Percentiles rank a stretch among this genome's conserved stretches.
Evolutionary conservation across 2,329 filamentous ascomycete species (phyloP).

Genomic region (Lanzia echinophila): DNA sequence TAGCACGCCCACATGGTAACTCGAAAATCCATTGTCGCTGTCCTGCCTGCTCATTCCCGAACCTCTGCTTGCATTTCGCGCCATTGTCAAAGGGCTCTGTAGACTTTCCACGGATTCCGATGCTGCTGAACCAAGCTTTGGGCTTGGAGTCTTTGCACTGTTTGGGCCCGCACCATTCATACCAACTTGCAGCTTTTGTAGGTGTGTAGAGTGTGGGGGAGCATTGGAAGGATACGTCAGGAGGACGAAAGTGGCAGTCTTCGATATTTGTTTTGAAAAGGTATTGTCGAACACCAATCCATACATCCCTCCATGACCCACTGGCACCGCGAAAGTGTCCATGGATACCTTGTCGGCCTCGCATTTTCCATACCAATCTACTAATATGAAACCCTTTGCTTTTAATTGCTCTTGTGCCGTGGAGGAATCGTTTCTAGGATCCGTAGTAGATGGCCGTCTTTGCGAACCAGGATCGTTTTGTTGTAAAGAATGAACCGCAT

Average conservation of each 20-base stretch:
- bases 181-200: constrained; percentile 48
- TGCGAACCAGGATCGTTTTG: constrained; percentile 22
- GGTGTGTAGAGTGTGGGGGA: constrained; percentile 66
- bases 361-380: constrained; percentile 89
- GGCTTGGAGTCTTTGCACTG: constrained; percentile 42
- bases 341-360: constrained; percentile 93
- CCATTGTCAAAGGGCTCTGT: constrained; percentile 40
- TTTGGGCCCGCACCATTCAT: constrained; percentile 35
- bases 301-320: constrained; percentile 81
- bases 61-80: constrained; percentile 32
- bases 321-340: constrained; percentile 74
- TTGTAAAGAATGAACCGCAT: constrained; percentile 19
- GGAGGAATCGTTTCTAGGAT: constrained; percentile 51
- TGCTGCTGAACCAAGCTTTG: constrained; percentile 38
- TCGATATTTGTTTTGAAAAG: constrained; percentile 91
- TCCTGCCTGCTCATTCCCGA: constrained; percentile 50
- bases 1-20: constrained; percentile 76
- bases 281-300: constrained; percentile 98
- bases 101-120: constrained; percentile 56
- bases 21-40: constrained; percentile 36
- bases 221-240: constrained; percentile 85
- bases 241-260: constrained; percentile 90
- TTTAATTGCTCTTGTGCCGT: constrained; percentile 57
- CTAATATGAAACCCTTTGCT: constrained; percentile 60
- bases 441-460: constrained; percentile 39